phyloP scores from a whole-genome alignment of 306 rosid species.

The Herpetospermum pedunculosum region DNA sequence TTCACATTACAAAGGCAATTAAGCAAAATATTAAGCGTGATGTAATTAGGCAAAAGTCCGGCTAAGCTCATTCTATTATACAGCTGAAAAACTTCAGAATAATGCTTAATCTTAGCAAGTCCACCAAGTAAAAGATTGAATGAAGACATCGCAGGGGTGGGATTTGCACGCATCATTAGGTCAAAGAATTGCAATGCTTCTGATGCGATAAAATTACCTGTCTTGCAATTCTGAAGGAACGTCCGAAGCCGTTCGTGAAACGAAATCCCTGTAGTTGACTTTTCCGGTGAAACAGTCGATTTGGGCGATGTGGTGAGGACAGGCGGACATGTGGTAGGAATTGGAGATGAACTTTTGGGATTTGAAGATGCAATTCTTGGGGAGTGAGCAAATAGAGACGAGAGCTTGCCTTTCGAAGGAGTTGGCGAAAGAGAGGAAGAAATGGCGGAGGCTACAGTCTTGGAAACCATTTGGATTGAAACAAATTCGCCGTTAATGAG shows the following conservation, averaged over 20 bases:
- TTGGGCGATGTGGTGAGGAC: too few species aligned
- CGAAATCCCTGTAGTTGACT: neutral
- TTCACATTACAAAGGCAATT: slow-evolving; percentile 21
- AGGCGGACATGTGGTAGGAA: neutral
- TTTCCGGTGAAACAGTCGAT: neutral
- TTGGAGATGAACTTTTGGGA: neutral
- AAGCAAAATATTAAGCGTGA: slow-evolving; percentile 23
- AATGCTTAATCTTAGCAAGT: slow-evolving; percentile 28
- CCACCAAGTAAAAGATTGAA: slow-evolving; percentile 26
- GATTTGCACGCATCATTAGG: slow-evolving; percentile 23
- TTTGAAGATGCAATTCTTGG: neutral
- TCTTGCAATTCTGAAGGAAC: slow-evolving; percentile 22
- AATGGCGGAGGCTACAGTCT: neutral
- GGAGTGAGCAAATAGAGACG: neutral
- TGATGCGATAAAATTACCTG: slow-evolving; percentile 2
- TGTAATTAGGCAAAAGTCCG: slow-evolving; percentile 13
- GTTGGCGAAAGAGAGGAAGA: neutral
- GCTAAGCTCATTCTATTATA: slow-evolving; percentile 8
- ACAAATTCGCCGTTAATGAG: neutral
- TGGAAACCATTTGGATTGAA: neutral
- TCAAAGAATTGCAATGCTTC: slow-evolving; percentile 21
- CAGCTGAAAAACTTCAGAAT: slow-evolving; percentile 20
- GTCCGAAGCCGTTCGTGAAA: slow-evolving; percentile 6
- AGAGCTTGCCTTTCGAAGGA: neutral
- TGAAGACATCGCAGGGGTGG: slow-evolving; percentile 21